These are phyloP conservation scores for Paramarasmius palmivorus DNA, from an alignment of 1,284 basidiomycete species.

Conservation along the genomic window DNA sequence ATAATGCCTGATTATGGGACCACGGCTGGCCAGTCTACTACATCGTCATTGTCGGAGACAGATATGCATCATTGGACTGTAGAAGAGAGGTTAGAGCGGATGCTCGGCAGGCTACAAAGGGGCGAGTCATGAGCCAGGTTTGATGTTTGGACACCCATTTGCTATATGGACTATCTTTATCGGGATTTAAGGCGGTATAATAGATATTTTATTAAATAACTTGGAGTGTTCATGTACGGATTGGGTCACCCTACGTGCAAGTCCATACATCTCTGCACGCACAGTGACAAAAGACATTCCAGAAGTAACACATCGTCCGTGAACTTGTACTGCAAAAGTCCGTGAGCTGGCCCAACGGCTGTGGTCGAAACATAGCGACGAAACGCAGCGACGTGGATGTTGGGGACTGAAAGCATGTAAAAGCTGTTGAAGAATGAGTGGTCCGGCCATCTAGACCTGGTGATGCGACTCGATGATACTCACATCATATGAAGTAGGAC, in stretches of 20 bases:
- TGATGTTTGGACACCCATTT: conserved; percentile 22
- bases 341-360: conserved; percentile 62
- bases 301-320: conserved; percentile 58
- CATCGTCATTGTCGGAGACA: conserved; percentile 63
- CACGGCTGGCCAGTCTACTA: conserved; percentile 47
- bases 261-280: conserved; percentile 75
- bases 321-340: conserved; percentile 62
- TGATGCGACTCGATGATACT: conserved; percentile 17
- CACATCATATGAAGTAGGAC: conserved; percentile 58
- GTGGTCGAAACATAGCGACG: conserved; percentile 52
- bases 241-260: conserved; percentile 39
- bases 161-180: conserved; percentile 12
- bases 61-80: conserved; percentile 63
- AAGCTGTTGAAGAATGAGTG: too few relatives aligned
- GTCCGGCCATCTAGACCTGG: too few relatives aligned
- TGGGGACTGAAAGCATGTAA: conserved; percentile 43
- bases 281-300: conserved; percentile 63
- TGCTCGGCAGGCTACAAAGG: conserved; percentile 60
- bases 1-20: conserved; percentile 42
- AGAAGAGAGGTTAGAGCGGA: conserved; percentile 73
- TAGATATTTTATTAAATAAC: background rate
- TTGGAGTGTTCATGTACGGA: background rate
- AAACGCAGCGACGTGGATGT: conserved; percentile 56
- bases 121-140: conserved; percentile 22
- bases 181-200: background rate